A percentile compares a stretch with the other conserved stretches of the same genome.
These are phyloP conservation scores for Crithidia fasciculata DNA, from an alignment of 208 protist species.

Conservation along the genomic window DNA sequence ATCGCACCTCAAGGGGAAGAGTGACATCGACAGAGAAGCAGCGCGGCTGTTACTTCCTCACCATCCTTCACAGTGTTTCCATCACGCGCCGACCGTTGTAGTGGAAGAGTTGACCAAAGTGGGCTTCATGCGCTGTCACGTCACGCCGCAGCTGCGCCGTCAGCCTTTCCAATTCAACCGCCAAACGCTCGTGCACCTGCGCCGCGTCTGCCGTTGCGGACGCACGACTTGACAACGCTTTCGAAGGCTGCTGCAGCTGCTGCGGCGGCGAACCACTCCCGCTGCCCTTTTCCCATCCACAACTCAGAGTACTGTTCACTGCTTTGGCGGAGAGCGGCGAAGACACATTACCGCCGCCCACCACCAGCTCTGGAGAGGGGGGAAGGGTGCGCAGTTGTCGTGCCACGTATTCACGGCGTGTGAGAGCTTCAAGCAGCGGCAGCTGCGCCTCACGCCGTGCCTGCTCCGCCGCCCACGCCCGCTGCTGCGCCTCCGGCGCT, in stretches of 20 bases:
- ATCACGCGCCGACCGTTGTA: conserved; percentile 54
- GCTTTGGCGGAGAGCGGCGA: conserved; percentile 5
- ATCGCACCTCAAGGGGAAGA: background rate
- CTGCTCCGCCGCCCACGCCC: conserved; percentile 32
- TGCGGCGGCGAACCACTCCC: background rate
- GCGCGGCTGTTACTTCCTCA: background rate
- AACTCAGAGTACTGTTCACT: background rate
- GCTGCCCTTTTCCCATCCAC: background rate
- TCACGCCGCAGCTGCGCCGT: conserved; percentile 60
- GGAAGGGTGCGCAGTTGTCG: conserved; percentile 23
- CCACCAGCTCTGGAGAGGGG: too few species aligned
- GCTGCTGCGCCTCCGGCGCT: background rate
- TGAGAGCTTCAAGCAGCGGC: conserved; percentile 76
- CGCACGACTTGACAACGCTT: background rate
- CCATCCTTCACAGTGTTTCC: conserved; percentile 27
- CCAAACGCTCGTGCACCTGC: conserved; percentile 24
- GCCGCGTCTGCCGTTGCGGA: background rate
- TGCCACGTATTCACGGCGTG: conserved; percentile 69
- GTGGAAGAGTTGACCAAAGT: conserved; percentile 47
- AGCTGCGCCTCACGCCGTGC: conserved; percentile 65
- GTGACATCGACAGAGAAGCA: background rate
- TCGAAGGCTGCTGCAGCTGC: too few species aligned
- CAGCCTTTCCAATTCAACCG: conserved; percentile 49
- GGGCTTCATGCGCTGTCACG: conserved; percentile 58
- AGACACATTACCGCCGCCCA: too few species aligned